phyloP scores from a whole-genome alignment of 306 rosid genomes.

The Comarum palustre region DNA sequence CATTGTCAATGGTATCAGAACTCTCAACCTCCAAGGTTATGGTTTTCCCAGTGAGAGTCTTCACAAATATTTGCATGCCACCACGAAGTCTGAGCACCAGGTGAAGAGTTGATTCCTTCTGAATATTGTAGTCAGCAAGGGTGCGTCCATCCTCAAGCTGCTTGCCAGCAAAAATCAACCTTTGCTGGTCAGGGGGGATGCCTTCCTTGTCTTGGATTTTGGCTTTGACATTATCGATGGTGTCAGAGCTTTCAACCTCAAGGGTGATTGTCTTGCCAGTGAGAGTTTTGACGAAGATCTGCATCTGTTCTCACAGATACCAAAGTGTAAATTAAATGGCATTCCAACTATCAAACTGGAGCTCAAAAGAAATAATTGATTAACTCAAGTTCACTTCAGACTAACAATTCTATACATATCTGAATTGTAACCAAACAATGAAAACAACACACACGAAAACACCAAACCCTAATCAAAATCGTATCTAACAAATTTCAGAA shows the following conservation, averaged over 20 bases:
- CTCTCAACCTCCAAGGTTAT: constrained; percentile 21
- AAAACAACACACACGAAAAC: neutral
- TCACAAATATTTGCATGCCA: constrained; percentile 20
- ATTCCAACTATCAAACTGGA: neutral
- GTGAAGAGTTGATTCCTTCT: constrained; percentile 22
- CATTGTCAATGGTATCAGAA: neutral
- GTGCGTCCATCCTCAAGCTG: constrained; percentile 20
- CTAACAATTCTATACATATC: neutral
- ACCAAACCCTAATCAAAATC: neutral
- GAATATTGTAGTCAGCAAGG: constrained; percentile 10
- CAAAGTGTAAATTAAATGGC: neutral
- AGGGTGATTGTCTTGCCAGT: constrained; percentile 6
- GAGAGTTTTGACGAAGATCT: neutral
- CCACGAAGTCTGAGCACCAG: constrained; percentile 19
- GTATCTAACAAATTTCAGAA: neutral
- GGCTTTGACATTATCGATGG: constrained; percentile 19
- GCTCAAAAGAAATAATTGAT: neutral
- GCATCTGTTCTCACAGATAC: neutral
- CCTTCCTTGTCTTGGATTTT: constrained; percentile 22
- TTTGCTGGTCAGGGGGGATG: constrained; percentile 18
- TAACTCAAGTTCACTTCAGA: neutral
- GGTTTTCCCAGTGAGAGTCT: constrained; percentile 15
- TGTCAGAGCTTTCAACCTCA: constrained; percentile 16
- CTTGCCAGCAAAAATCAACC: constrained; percentile 23
- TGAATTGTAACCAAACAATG: neutral